Evolutionary conservation across 345 rosid species (phyloP), one percentile per base, ranked within the genome.

Genomic region (Lepidium africanum): DNA sequence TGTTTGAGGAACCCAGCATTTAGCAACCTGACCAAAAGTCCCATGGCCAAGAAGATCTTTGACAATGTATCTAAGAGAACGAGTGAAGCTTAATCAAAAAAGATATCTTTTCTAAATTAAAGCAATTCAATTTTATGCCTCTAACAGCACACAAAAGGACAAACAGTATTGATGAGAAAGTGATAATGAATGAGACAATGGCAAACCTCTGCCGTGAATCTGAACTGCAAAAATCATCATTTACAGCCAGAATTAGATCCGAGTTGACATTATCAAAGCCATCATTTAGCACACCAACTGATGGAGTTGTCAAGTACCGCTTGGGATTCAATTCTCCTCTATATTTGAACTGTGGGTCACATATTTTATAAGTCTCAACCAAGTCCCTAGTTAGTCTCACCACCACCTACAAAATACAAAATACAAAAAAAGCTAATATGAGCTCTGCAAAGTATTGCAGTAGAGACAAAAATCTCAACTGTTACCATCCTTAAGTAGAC

Each of bases 41-140:
- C 99, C 99, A 64, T 95, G 99, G 71, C 99, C 99, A 77, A 95
- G 99, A 71, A 91, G 87, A 79, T 95, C 99, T 82, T 91, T 91
- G 82, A 95, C 94, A 66, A 91, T 74, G 77, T 95, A 91, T 78
- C 99, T 95, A 82, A 72, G 79, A 61, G 78, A 67, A 69, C 25
- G 45, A 70, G 66, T 54, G 36, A 73, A 73, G 53, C 66, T 36
- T 35, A 42, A 70, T 62, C 38, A 73, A 75, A 30, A 71, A 37
- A 33, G 19, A 27, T 14, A 5, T 52, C 43, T 43, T 70, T 48
- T 12, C 11, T 38, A 35, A 13, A 67, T 32, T 53, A 21, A 30
- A 59, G n/a, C 11, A 7, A 48, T 70, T 71, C 55, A 51, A 68
- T 11, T 54, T 8, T 46, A 46, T 10, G 46, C 53, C 40, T 56